A percentile compares a stretch with the other conserved stretches of the same genome.
These are phyloP conservation scores for Sorghum bicolor DNA, from an alignment of 176 grass and related monocot genomes.

Conservation along the genomic window Sorghum_bicolor_NCBIv3 NC_012871.2:76957501-76958000, in stretches of 20 bases:
- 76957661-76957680: not conserved
- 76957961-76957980: slow-evolving; percentile 74
- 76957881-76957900: slow-evolving; percentile 62
- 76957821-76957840: slow-evolving; percentile 60
- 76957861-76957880: slow-evolving; percentile 63
- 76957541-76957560: not conserved
- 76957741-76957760: slow-evolving; percentile 7
- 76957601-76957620: not conserved
- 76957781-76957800: not conserved
- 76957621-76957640: not conserved
- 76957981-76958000: slow-evolving; percentile 38
- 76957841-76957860: slow-evolving; percentile 49
- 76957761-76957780: not conserved
- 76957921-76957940: slow-evolving; percentile 60
- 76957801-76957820: slow-evolving; percentile 9
- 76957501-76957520: slow-evolving; percentile 3
- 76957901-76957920: slow-evolving; percentile 73
- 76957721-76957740: not conserved
- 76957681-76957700: not conserved
- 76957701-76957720: not conserved
- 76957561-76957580: not conserved
- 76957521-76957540: not conserved
- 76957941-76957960: slow-evolving; percentile 71
- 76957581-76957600: not conserved
- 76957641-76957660: not conserved